Base-by-base conservation (phyloP, 257 asterid species). In the Jacaranda mimosifolia region DNA sequence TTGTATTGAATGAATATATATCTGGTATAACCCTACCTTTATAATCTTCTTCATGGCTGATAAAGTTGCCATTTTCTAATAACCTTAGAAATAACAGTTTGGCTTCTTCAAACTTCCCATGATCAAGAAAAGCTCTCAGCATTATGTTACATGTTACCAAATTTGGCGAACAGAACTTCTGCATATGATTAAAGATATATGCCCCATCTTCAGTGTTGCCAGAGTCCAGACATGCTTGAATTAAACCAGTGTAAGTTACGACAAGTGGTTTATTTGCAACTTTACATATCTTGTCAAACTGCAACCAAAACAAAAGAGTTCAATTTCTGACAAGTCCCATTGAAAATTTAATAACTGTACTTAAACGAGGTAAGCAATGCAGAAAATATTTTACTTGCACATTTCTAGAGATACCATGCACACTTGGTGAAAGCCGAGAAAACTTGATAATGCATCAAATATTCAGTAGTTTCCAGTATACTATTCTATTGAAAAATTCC, bases 191-290 rank as follows among this genome's bases (percentile, higher is more conserved):
- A 74, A 93, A 95, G 73, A 95, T 78, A 70, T 84, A 87, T 36
- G 83, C 88, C 69, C 90, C 99, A 59, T 78, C 82, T 72, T 85
- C 76, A 70, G 87, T 74, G 71, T 86, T 70, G n/a, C 97, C 94
- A 35, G 96, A 85, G 43, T 89, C 87, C 49, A 93, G 32, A 79
- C 98, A 91, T 10, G 94, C 97, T 87, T 95, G 97, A 74, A 95
- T 84, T 63, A 95, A 88, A 77, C 99, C 99, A 12, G 99, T 95
- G 90, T 90, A 93, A n/a, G 97, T 93, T 82, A 95, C 93, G 83
- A 95, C 99, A 58, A 95, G 91, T 62, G 99, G 98, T 78, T 89
- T 95, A 48, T 83, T 87, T 51, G 99, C 98, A 74, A 95, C 97
- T 88, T 76, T 90, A 88, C 98, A 95, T 85, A 95, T 85, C 86